These are phyloP conservation scores for Roridomyces roridus DNA, from an alignment of 768 basidiomycete species.

Conservation along the genomic window DNA sequence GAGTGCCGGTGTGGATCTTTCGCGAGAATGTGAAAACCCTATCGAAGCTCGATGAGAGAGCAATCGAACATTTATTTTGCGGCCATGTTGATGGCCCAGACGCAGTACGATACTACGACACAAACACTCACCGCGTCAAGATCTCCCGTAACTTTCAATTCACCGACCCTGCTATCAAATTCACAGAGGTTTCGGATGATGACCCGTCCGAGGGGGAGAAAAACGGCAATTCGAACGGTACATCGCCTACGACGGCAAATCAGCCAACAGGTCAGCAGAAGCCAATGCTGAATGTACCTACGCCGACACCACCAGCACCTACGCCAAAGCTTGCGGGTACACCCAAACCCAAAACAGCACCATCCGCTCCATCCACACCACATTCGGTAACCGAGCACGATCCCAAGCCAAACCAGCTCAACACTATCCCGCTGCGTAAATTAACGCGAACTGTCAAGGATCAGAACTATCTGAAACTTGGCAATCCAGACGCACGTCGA, in stretches of 20 bases:
- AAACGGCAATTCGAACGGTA: neutral
- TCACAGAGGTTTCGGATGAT: slow-evolving; percentile 4
- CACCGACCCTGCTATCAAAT: neutral
- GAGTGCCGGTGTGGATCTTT: slow-evolving; percentile 14
- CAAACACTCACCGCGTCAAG: neutral
- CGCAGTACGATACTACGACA: slow-evolving; percentile 15
- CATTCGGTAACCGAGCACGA: neutral
- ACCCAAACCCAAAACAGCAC: no score
- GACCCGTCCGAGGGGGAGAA: slow-evolving; percentile 12
- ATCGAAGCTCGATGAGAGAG: slow-evolving; percentile 10
- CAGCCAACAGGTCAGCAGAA: neutral
- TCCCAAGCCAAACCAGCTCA: slow-evolving; percentile 1
- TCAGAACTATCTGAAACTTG: neutral
- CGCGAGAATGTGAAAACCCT: neutral
- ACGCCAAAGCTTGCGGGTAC: neutral
- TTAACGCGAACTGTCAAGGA: neutral
- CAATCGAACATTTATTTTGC: slow-evolving; percentile 11
- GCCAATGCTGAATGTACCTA: neutral
- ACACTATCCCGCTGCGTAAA: neutral
- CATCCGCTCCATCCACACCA: slow-evolving; percentile 1
- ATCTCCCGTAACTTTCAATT: slow-evolving; percentile 3
- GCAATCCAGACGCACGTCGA: neutral
- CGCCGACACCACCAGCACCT: neutral
- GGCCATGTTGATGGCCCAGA: neutral
- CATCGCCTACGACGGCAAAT: neutral